Base-by-base conservation (phyloP, 495 filamentous ascomycete genomes). In the Penicillium taxi region DNA sequence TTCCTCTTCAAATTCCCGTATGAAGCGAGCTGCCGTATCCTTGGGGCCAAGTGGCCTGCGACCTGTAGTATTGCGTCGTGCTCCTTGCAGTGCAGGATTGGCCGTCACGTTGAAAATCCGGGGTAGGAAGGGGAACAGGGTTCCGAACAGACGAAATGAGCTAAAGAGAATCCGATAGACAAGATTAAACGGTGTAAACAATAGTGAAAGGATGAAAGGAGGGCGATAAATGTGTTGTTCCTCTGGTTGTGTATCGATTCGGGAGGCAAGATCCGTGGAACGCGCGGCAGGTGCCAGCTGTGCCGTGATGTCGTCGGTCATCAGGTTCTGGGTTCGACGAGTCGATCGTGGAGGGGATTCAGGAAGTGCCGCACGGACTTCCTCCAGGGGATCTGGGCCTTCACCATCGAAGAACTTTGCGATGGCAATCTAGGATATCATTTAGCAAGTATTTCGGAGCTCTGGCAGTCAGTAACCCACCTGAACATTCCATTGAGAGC, bases 381-480 rank as follows among this genome's bases (percentile, higher is more conserved):
- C 84, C 45, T 85, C 85, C 5, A 90, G 66, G 4, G 77, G 81
- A 53, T 94, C 85, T 23, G 84, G 75, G 4, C 81, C 77, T 61
- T 96, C 93, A 33, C 93, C 91, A 56, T 96, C 91, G 55, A 96
- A 98, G 75, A 96, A 96, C 52, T 90, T 90, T 32, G 91, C 74
- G 33, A 98, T 84, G 21, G 91, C 91, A 44, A 96, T 93, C 82
- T 98, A 55, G 8, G 13, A 16, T 26, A 38, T 26, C 28, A 22
- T 36, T 19, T 18, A 40, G 35, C 38, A 47, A 26, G 24, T 41
- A n/a, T n/a, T n/a, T n/a, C n/a, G n/a, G n/a, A n/a, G n/a, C n/a
- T n/a, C n/a, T n/a, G n/a, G 35, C 14, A 19, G 23, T 15, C 15
- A 35, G 35, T 26, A 26, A 53, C 70, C 4, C 47, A 91, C 86